Conservation (phyloP, 2,329 filamentous ascomycete species). For the Cladosporium austrohemisphaericum region DNA sequence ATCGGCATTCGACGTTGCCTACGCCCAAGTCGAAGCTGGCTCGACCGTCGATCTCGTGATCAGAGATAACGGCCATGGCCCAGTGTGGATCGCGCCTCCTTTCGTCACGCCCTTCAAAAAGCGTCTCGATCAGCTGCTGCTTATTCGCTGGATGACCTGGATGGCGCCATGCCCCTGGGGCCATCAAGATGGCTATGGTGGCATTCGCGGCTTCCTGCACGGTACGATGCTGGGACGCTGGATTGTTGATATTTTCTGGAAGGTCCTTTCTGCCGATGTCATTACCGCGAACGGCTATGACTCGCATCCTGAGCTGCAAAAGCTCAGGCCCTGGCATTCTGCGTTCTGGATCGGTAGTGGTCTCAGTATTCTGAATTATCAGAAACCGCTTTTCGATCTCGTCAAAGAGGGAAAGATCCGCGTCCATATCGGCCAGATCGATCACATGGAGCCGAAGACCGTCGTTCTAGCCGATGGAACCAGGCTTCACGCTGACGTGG, state of each 20-base stretch:
- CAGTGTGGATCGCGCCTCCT: conserved; percentile 56
- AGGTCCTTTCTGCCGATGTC: conserved; percentile 53
- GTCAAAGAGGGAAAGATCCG: conserved; percentile 52
- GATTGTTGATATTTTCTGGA: conserved; percentile 56
- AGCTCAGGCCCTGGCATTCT: conserved; percentile 40
- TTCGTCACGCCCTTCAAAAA: conserved; percentile 66
- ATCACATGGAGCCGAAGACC: conserved; percentile 42
- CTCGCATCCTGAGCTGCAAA: conserved; percentile 38
- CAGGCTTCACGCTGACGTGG: conserved; percentile 44
- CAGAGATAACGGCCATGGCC: conserved; percentile 56
- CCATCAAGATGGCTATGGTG: conserved; percentile 56
- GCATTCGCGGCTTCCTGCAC: conserved; percentile 55
- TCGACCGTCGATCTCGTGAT: conserved; percentile 56
- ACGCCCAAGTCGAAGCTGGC: conserved; percentile 53
- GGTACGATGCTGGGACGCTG: conserved; percentile 54
- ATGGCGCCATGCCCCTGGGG: conserved; percentile 74
- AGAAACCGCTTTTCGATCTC: conserved; percentile 52
- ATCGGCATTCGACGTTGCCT: conserved; percentile 61
- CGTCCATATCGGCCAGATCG: conserved; percentile 55
- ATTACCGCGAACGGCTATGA: conserved; percentile 46
- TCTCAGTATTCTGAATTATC: conserved; percentile 60
- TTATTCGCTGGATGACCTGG: conserved; percentile 66
- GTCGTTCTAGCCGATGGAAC: conserved; percentile 50
- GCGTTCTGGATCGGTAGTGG: conserved; percentile 54
- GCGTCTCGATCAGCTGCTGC: conserved; percentile 65